Evolutionary conservation across 78 protist species (phyloP), one percentile per base, ranked within the genome.

Genomic region (Polysphondylium violaceum): DNA sequence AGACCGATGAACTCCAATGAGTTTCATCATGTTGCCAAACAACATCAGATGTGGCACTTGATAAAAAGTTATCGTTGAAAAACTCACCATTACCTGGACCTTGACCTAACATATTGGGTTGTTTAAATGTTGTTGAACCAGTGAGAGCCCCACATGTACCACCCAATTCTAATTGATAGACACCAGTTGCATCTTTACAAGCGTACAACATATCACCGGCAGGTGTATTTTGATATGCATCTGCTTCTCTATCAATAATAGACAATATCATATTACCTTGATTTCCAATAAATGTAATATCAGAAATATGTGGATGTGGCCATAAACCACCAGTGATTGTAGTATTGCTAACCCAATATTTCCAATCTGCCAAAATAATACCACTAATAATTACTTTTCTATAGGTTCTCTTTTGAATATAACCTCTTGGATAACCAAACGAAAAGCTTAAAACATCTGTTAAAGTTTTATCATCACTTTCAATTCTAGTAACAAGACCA

Each of bases 1-100:
- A 40, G 14, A 25, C 58, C 0, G 58, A 25, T 12, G 71, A 16
- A n/a, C 87, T 74, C 73, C 73, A 76, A 2, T 31, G 6, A 8
- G 87, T 76, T 35, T 76, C 87, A 35, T 76, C 87, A 50, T 76
- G 87, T 63, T n/a, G 50, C 87, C 87, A 76, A 29, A 29, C 51
- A 17, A n/a, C 16, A 61, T 35, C 19, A 2, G 59, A 17, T 11
- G 6, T 33, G 3, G 3, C 12, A n/a, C n/a, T n/a, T n/a, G n/a
- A n/a, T n/a, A n/a, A n/a, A 23, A 76, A 76, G 33, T 76, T 76
- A 35, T 76, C 87, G 35, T 76, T 63, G 21, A 63, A 76, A 40
- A 76, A 76, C 53, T 76, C 87, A 63, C 87, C 87, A 2, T 31
- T 31, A 16, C 87, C 87, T 2, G 87, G 87, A 29, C 87, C 87